Base-by-base conservation (phyloP, 768 basidiomycete genomes). In the Hydnomerulius pinastri region DNA sequence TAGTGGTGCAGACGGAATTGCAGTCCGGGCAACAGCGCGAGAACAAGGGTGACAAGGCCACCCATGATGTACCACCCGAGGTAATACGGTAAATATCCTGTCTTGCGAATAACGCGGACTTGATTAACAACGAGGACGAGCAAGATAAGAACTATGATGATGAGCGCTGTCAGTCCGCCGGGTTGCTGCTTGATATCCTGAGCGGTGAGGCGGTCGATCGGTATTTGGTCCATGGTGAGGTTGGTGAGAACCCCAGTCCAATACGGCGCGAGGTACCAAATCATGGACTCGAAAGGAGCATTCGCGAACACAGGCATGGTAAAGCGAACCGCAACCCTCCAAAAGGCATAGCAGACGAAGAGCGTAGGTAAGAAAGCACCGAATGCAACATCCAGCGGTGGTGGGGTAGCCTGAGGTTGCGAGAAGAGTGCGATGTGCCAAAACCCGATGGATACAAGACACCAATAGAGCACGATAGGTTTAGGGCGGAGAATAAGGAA, bases 361-460 rank as follows among this genome's bases (percentile, higher is more conserved):
- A 94, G 73, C 0, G 79, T 67, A 0, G 92, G 91, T 8, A 94
- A 74, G 71, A 94, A 94, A 5, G 80, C 78, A 25, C 78, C 80
- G 56, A 94, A 92, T 6, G 82, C 88, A n/a, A 74, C 71, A 48
- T 86, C 81, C 48, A 93, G 68, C 23, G 78, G 77, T 5, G 92
- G 90, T 29, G 88, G 86, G 6, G 75, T 75, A 1, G 73, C 75
- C 39, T 71, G 79, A 6, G 87, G 86, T 59, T 92, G 86, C 8
- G 87, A 87, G 59, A 91, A 92, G 33, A 94, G 77, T 0, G 81
- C 73, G 46, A 91, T 74, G 57, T 94, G 90, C 91, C 92, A 94
- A 64, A 81, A 93, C 2, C 90, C 87, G 38, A 90, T 87, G 71
- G 82, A 89, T 6, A 89, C 81, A n/a, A 90, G 73, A 59, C 77